These are phyloP conservation scores for Berberis thunbergii DNA, from an alignment of 164 flowering plant genomes.

Conservation along the genomic window DNA sequence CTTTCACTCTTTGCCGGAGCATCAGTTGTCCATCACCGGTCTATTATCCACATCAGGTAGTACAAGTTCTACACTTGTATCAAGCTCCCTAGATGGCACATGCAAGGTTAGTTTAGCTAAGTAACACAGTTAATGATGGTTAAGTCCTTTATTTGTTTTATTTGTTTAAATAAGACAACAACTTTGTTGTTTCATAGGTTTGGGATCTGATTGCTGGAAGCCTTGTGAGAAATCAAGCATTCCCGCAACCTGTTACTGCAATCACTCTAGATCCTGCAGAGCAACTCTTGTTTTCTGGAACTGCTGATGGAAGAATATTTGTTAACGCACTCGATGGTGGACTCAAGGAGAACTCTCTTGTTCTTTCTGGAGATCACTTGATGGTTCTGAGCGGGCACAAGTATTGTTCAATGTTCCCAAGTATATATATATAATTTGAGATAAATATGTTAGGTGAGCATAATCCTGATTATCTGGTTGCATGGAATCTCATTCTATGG, in stretches of 20 bases:
- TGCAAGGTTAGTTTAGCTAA: conserved; percentile 34
- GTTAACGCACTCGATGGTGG: conserved; percentile 29
- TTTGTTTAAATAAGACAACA: background rate
- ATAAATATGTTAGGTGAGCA: background rate
- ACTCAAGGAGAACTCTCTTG: conserved; percentile 17
- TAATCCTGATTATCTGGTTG: no score
- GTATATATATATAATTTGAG: conserved; percentile 3
- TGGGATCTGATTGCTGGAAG: conserved; percentile 36
- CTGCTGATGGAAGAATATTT: conserved; percentile 42
- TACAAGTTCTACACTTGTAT: conserved; percentile 25
- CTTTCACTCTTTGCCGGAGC: conserved; percentile 26
- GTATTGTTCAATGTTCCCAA: conserved; percentile 31
- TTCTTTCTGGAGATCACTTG: conserved; percentile 18
- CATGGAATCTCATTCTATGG: no score
- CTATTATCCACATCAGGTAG: conserved; percentile 23
- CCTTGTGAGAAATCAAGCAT: conserved; percentile 24
- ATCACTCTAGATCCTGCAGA: conserved; percentile 34
- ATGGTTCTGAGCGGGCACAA: conserved; percentile 44
- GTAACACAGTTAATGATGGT: background rate
- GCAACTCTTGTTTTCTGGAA: conserved; percentile 35
- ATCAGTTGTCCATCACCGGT: conserved; percentile 36
- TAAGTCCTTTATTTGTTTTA: background rate
- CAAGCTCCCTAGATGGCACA: conserved; percentile 51
- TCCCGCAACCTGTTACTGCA: conserved; percentile 31
- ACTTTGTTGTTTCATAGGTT: conserved; percentile 20